Evolutionary conservation across 1,284 basidiomycete species (phyloP), one percentile per base, ranked within the genome.

Genomic region (Sanghuangporus sanghuang): DNA sequence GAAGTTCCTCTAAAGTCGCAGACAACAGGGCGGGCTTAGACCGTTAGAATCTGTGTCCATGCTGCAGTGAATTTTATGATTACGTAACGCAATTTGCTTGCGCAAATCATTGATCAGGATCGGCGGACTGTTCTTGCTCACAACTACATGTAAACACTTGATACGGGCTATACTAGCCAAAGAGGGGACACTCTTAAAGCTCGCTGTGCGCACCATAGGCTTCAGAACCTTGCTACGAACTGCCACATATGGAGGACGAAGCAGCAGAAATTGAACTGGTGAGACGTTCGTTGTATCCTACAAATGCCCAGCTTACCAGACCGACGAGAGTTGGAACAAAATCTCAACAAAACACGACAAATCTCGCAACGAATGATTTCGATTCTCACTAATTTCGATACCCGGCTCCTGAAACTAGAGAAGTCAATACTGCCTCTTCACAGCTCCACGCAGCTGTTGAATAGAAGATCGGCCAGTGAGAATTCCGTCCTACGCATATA

Each of bases 301-400:
- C n/a, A 23, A 52, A 52, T 52, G 27, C 21, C 49, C 49, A 27
- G 14, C 49, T 52, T 52, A 52, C 14, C 49, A 32, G 4, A 12
- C n/a, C 9, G 14, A 32, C 32, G n/a, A 48, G 61, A 92, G 90
- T 81, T 93, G 9, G 90, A 93, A 75, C 90, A 93, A 74, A 92
- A 93, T 72, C 78, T 93, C 54, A 86, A 89, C 73, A 93, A 92
- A 74, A 92, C 90, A 0, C 82, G 83, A 27, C 90, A 90, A 69
- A 89, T 90, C 64, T 92, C 90, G 0, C 87, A 89, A 69, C 79
- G 89, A 57, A 92, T 93, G 90, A 92, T 84, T 67, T 84, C 87
- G 49, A 86, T 92, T 67, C 78, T 93, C 58, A 85, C 87, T 67
- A 90, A 86, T 69, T 90, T 92, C 68, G 91, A 92, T 71, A 84